These are phyloP conservation scores for Posidonia australis DNA, from an alignment of 106 monocot genomes.

Conservation along the genomic window DNA sequence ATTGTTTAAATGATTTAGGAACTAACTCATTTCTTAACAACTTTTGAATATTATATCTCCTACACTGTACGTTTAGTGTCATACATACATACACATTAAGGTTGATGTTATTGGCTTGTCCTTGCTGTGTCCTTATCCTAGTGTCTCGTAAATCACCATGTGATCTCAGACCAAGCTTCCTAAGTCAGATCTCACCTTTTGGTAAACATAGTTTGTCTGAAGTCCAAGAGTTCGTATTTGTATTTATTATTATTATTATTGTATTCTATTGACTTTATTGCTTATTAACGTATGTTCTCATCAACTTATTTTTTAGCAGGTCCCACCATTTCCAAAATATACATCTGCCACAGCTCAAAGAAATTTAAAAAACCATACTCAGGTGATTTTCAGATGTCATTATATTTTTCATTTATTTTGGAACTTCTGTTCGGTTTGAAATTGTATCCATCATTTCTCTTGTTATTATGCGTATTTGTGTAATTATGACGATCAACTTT, in stretches of 20 bases:
- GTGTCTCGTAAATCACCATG: too few relatives aligned
- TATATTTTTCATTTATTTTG: background rate
- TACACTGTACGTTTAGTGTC: too few relatives aligned
- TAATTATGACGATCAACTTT: too few relatives aligned
- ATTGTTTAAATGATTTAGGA: too few relatives aligned
- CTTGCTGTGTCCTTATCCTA: too few relatives aligned
- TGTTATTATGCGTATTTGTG: background rate
- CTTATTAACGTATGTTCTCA: background rate
- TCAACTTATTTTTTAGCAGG: slow-evolving; percentile 30
- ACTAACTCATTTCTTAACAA: too few relatives aligned
- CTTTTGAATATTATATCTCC: too few relatives aligned
- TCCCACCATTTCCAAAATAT: slow-evolving; percentile 78
- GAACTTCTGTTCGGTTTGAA: background rate
- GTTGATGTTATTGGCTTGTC: too few relatives aligned
- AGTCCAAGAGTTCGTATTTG: background rate
- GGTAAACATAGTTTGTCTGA: background rate
- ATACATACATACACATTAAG: too few relatives aligned
- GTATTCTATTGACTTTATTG: background rate
- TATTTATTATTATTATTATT: background rate
- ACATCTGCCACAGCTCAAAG: slow-evolving; percentile 64
- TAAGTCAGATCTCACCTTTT: too few relatives aligned
- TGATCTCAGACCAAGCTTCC: too few relatives aligned
- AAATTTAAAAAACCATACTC: slow-evolving; percentile 66
- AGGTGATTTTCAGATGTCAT: slow-evolving; percentile 57
- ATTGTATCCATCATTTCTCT: too few relatives aligned